Evolutionary conservation across 2,329 filamentous ascomycete genomes (phyloP), one percentile per base, ranked within the genome.

Genomic region (Xylariales sp.): DNA sequence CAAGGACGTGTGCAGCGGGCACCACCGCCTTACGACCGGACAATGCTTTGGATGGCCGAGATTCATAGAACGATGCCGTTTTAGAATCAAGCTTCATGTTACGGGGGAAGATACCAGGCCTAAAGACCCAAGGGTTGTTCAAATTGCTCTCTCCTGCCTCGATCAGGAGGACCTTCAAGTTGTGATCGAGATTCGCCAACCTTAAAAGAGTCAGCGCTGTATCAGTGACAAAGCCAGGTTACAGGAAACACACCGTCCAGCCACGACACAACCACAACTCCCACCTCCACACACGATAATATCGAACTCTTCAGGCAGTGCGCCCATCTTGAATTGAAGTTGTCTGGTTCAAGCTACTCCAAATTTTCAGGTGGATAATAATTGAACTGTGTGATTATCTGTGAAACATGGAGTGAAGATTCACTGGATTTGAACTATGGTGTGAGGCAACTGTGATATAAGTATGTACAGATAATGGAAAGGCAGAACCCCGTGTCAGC

Each of bases 261-360:
- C 72, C 29, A 76, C 70, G n/a, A 76, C 72, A 55, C 72, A 76
- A 21, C 72, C 80, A 44, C 74, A 78, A 56, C 81, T 85, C 38
- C 84, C 84, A 53, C 85, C 85, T 53, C 85, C 85, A 48, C 80
- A 84, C 20, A 88, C 82, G 51, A 88, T 88, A 51, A 89, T 88
- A 57, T 88, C 85, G 54, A 87, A 85, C 68, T 88, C 85, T 42
- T 88, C 83, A 24, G 84, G 83, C 45, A 88, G 45, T 15, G 44
- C 52, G 31, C 24, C 6, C 23, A 8, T 25, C 8, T 25, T 25
- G 8, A 25, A 25, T 25, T 8, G n/a, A 25, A n/a, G n/a, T 25
- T 25, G 8, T 25, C n/a, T n/a, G 23, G 23, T n/a, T n/a, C 8
- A 25, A 25, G 23, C n/a, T 25, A 8, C n/a, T 25, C 8, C 8